Base-by-base conservation (phyloP, 306 rosid genomes). In the Oemleria cerasiformis region DNA sequence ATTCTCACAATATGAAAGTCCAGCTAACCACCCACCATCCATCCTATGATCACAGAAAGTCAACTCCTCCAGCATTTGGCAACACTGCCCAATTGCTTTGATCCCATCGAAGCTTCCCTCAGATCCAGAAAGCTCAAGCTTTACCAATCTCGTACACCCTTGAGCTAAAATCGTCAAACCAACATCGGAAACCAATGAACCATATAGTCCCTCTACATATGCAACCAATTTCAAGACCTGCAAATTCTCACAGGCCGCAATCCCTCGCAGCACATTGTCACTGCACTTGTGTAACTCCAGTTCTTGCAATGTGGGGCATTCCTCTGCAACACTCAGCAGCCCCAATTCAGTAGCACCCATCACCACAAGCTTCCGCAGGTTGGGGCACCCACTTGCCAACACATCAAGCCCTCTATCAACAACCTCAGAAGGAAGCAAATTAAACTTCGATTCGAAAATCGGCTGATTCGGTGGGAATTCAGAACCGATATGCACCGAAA, bases 1-100 rank as follows among this genome's bases (percentile, higher is more conserved):
- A 81, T 90, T 92, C 72, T 86, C 90, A 41, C 98, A 90, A 71
- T 70, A 92, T 0, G 95, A 77, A 39, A 92, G 75, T 38, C 83
- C 98, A 0, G 92, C 90, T 60, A 90, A 62, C 98, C 98, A 92
- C n/a, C 96, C 98, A 45, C 77, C 71, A 40, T 92, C 98, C 98
- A 92, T 92, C 76, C 91, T 86, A 51, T 90, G 98, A 76, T 90
- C 92, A 57, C 81, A 79, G 25, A 90, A 4, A 2, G 85, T 85
- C 83, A 92, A 71, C 25, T 92, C 98, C 82, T 92, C 98, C 80
- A 92, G 65, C 98, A 92, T 92, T 53, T 79, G 86, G 73, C 98
- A 92, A 49, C 98, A 92, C 73, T 82, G 83, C 61, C 96, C 98
- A 51, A 92, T 85, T 2, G 98, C 96, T 76, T 92, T 92, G 38